Base-by-base conservation (phyloP, 768 basidiomycete species). In the Sutorius australiensis region DNA sequence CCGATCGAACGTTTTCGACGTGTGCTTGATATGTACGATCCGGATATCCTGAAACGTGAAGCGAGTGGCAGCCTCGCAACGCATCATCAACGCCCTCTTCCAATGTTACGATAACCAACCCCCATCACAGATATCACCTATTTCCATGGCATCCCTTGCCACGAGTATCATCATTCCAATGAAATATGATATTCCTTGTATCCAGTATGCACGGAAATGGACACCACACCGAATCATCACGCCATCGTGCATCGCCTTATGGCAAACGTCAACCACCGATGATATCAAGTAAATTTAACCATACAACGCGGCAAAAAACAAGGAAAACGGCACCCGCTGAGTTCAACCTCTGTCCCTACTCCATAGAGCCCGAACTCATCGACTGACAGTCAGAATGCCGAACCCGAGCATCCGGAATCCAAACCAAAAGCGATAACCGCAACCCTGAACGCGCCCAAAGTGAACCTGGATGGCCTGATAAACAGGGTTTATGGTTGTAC, bases 11-110 rank as follows among this genome's bases (percentile, higher is more conserved):
- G 16, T 36, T 36, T n/a, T 36, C 36, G 36, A 37, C 36, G 6
- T 13, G 4, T 24, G 24, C 24, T 24, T 24, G 24, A 24, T 24
- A 24, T 24, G 24, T 24, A 37, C 36, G n/a, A 36, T 36, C 34
- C 34, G 16, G 13, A 16, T 34, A 34, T 34, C 6, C 34, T 16
- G 34, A 44, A 44, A 30, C 8, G n/a, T 4, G 50, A 56, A 48
- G 52, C 55, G 55, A 55, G 55, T 55, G 55, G 55, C 55, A 54
- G 55, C 55, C 28, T 45, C 37, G 46, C 55, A 46, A 40, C 44
- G 21, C 14, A 36, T 30, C 54, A 47, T 44, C 28, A 44, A 17
- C 1, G 28, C n/a, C 28, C 28, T 24, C 24, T 2, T 24, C 24
- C 42, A 24, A 37, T 9, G 37, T 38, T 38, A 38, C 37, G 37